These are phyloP conservation scores for Hordeum marinum DNA, from an alignment of 176 grass and related monocot species.

Conservation along the genomic window DNA sequence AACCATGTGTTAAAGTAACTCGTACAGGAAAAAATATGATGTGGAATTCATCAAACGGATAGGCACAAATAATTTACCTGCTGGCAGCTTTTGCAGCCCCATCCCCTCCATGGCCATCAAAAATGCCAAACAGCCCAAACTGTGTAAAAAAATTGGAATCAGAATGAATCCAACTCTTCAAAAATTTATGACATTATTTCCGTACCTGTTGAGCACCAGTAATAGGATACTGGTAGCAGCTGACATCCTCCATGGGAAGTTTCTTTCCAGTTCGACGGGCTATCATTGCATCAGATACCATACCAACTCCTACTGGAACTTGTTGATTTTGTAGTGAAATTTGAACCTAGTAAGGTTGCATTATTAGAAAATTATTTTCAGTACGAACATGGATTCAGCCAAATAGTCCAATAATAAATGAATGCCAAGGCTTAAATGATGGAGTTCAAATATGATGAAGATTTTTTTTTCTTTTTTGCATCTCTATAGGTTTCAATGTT, in stretches of 20 bases:
- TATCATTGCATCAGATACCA: conserved; percentile 72
- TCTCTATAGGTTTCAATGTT: neutral
- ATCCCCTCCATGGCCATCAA: conserved; percentile 76
- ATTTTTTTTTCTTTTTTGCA: neutral
- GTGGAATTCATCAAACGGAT: conserved; percentile 10
- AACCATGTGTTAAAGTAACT: neutral
- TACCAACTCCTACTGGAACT: conserved; percentile 49
- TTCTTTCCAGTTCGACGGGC: conserved; percentile 49
- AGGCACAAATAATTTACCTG: conserved; percentile 39
- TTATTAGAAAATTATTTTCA: conserved; percentile 7
- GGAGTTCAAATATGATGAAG: conserved; percentile 4
- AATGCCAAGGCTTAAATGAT: neutral
- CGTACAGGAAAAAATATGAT: conserved; percentile 9
- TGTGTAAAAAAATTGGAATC: conserved; percentile 23
- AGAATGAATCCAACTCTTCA: neutral
- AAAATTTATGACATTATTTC: neutral
- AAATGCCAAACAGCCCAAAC: conserved; percentile 70
- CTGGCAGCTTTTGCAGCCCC: conserved; percentile 55
- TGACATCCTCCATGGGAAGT: conserved; percentile 67
- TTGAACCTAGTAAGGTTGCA: conserved; percentile 29
- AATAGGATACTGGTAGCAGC: conserved; percentile 60
- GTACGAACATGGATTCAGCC: neutral
- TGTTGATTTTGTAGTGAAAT: conserved; percentile 36
- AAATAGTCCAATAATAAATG: conserved; percentile 9
- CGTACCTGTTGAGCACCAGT: conserved; percentile 46